Conservation (phyloP, 768 basidiomycete genomes). For the Tulasnella sp. region DNA sequence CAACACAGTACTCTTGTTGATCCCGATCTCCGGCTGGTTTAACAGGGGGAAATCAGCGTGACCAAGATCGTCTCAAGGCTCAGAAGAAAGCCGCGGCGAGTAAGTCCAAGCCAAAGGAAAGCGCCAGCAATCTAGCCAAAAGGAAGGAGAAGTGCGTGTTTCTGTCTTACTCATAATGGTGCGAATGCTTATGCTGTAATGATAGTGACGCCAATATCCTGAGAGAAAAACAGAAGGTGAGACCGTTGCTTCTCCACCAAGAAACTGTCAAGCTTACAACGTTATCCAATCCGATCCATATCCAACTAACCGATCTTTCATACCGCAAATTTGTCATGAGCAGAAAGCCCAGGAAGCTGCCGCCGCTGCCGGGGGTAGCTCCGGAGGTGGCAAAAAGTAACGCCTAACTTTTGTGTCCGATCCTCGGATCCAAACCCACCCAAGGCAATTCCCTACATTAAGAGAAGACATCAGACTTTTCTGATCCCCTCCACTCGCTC, state of each 20-base stretch:
- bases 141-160: slow-evolving; percentile 16
- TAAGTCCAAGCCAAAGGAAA: slow-evolving; percentile 13
- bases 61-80: slow-evolving; percentile 18
- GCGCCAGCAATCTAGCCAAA: slow-evolving; percentile 13
- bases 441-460: too few species aligned
- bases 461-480: too few species aligned
- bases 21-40: too few species aligned
- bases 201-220: slow-evolving; percentile 10
- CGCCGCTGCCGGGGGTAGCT: not conserved
- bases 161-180: not conserved
- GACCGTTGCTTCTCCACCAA: too few species aligned
- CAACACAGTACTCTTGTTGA: too few species aligned
- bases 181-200: not conserved
- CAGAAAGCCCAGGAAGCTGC: slow-evolving; percentile 10
- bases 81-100: slow-evolving; percentile 15
- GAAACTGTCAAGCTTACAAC: too few species aligned
- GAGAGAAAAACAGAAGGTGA: slow-evolving; percentile 12
- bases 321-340: not conserved
- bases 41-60: slow-evolving; percentile 18
- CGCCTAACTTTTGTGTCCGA: too few species aligned
- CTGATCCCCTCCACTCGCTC: too few species aligned
- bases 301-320: not conserved
- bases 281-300: not conserved
- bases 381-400: not conserved
- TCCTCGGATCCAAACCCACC: too few species aligned